phyloP scores from a whole-genome alignment of 768 basidiomycete species.

The Porpolomopsis calyptriformis region DNA sequence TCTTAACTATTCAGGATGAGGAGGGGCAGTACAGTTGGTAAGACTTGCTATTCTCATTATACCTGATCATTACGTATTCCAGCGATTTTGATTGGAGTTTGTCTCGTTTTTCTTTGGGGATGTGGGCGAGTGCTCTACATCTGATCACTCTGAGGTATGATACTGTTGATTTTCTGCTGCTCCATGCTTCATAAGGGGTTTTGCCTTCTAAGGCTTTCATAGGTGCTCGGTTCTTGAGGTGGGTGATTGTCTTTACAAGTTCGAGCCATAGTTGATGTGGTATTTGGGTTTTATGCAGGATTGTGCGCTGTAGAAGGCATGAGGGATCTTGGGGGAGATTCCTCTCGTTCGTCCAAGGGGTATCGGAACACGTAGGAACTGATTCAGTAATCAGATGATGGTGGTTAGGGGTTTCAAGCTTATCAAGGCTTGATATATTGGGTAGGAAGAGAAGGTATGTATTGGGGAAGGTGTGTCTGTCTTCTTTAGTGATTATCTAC shows the following conservation, averaged over 20 bases:
- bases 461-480: no score
- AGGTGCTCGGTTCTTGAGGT: constrained; percentile 15
- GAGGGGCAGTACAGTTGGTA: constrained; percentile 12
- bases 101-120: background rate
- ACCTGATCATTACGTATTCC: constrained; percentile 8
- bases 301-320: no score
- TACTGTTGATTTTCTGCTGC: constrained; percentile 17
- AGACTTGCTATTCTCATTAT: constrained; percentile 10
- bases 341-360: no score
- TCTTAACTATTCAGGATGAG: constrained; percentile 4
- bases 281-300: constrained; percentile 13
- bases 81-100: constrained; percentile 7
- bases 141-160: constrained; percentile 18
- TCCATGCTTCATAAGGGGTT: constrained; percentile 9
- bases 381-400: no score
- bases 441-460: no score
- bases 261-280: constrained; percentile 20
- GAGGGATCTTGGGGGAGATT: no score
- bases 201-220: constrained; percentile 9
- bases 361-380: no score
- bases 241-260: constrained; percentile 15
- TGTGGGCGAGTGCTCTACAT: constrained; percentile 3
- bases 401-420: no score
- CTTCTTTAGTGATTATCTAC: no score
- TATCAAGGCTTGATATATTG: no score